Evolutionary conservation across 129 eudicot species (phyloP).

Genomic region (Artemisia argyi): DNA sequence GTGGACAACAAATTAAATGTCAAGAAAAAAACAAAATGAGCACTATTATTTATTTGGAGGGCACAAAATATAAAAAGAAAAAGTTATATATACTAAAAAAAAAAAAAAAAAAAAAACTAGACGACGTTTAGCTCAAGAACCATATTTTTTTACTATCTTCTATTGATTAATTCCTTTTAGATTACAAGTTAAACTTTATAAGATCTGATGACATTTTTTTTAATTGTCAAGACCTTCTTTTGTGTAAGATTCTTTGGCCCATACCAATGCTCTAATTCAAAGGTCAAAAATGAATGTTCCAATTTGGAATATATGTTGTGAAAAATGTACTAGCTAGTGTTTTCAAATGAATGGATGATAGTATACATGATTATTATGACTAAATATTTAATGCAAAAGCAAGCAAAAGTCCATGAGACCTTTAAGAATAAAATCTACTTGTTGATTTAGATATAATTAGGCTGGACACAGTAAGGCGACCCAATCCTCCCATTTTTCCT

Average conservation of each 20-base stretch:
- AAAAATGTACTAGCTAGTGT: too few species aligned
- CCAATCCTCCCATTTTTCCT: too few species aligned
- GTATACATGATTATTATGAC: background rate
- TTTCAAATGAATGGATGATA: background rate
- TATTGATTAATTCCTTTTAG: background rate
- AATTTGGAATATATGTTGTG: background rate
- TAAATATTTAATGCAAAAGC: background rate
- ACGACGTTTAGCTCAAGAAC: background rate
- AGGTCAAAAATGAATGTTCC: background rate
- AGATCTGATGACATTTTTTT: background rate
- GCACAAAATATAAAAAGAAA: background rate
- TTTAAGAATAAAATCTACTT: too few species aligned
- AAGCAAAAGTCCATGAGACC: background rate
- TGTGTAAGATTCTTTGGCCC: conserved; percentile 14
- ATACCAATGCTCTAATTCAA: conserved; percentile 5
- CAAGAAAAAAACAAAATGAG: background rate
- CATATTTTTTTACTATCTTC: background rate
- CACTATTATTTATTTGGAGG: background rate
- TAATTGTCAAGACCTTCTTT: background rate
- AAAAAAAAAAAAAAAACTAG: background rate
- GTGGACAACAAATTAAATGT: background rate
- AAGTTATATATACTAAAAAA: too few species aligned
- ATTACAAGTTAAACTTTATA: too few species aligned
- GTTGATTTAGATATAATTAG: too few species aligned
- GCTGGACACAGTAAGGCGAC: too few species aligned